Conservation (phyloP, 805 yeast species). For the Yarrowia sp. region DNA sequence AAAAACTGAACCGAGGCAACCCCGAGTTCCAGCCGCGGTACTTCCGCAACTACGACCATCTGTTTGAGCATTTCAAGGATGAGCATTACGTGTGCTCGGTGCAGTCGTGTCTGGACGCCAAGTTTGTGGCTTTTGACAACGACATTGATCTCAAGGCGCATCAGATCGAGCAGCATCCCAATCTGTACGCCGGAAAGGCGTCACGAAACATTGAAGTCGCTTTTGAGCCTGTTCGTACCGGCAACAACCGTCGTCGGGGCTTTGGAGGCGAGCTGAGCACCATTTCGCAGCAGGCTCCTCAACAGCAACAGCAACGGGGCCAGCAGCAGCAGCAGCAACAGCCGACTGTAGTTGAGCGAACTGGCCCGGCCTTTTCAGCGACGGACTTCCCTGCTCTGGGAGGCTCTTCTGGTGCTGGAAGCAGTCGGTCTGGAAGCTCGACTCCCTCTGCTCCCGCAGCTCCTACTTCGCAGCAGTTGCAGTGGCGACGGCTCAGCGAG, state of each 20-base stretch:
- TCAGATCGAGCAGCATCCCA: constrained; percentile 76
- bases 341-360: constrained; percentile 13
- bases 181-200: constrained; percentile 43
- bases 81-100: constrained; percentile 78
- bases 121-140: constrained; percentile 87
- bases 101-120: constrained; percentile 75
- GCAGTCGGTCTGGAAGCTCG: not conserved
- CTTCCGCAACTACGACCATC: constrained; percentile 69
- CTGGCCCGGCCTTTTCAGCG: constrained; percentile 18
- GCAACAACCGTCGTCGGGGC: constrained; percentile 35
- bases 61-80: constrained; percentile 68
- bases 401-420: not conserved
- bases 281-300: constrained; percentile 38
- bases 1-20: constrained; percentile 47
- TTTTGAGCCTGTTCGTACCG: not conserved
- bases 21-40: constrained; percentile 57
- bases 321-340: constrained; percentile 12
- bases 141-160: constrained; percentile 85
- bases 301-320: not conserved
- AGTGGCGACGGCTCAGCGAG: constrained; percentile 67
- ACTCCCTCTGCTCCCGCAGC: constrained; percentile 12
- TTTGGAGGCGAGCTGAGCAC: constrained; percentile 65
- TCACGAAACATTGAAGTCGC: constrained; percentile 7
- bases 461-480: constrained; percentile 43
- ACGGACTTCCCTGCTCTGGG: constrained; percentile 34